Conservation (phyloP, 108 stramenopile species). For the Cyclotella distinguenda region DNA sequence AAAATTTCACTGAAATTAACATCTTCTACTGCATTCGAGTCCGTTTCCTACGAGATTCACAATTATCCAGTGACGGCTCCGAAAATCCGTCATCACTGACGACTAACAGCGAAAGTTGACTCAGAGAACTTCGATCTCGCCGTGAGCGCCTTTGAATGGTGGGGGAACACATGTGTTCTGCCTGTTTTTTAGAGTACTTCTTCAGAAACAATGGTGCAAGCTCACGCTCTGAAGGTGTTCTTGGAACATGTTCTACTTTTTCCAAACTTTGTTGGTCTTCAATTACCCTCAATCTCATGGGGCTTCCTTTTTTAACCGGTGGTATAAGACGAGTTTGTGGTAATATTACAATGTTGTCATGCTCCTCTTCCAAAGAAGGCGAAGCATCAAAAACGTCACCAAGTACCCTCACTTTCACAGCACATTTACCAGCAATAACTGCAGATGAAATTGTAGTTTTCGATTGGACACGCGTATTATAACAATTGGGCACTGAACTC, state of each 20-base stretch:
- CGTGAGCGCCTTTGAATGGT: neutral
- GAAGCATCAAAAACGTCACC: neutral
- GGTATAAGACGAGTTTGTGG: too few species aligned
- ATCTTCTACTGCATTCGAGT: slow-evolving; percentile 9
- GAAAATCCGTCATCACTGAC: slow-evolving; percentile 31
- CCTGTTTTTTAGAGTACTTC: neutral
- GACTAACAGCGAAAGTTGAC: slow-evolving; percentile 10
- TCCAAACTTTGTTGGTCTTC: neutral
- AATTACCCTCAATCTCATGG: too few species aligned
- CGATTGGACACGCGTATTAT: too few species aligned
- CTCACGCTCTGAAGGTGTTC: neutral
- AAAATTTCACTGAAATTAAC: neutral
- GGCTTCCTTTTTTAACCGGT: too few species aligned
- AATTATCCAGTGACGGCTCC: slow-evolving; percentile 5
- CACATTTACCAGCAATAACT: neutral
- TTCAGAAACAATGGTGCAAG: slow-evolving; percentile 3
- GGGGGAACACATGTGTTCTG: neutral
- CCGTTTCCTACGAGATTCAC: slow-evolving; percentile 19
- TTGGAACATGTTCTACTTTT: neutral
- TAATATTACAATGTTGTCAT: neutral
- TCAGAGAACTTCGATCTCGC: neutral
- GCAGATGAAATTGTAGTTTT: too few species aligned
- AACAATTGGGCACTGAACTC: too few species aligned
- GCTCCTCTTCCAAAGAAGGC: neutral
- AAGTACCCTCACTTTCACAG: neutral